A percentile compares a stretch with the other conserved stretches of the same genome.
phyloP scores from a whole-genome alignment of 179 eudicot species.

The Spergularia azorica region DNA sequence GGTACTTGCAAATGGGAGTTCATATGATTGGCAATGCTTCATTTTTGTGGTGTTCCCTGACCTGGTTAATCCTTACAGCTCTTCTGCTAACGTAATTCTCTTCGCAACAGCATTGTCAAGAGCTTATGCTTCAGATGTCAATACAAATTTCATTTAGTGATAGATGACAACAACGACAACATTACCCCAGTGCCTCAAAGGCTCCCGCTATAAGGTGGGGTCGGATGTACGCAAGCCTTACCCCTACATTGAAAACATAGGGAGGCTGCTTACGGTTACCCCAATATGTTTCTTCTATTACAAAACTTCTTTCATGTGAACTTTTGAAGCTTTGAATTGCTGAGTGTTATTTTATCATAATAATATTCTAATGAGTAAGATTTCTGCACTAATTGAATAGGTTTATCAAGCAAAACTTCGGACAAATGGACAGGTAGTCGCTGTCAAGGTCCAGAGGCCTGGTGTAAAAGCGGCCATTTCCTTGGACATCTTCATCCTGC shows the following conservation, averaged over 20 bases:
- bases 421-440: conserved; percentile 66
- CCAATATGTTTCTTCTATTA: background rate
- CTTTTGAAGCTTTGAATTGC: background rate
- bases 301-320: background rate
- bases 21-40: background rate
- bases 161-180: too few relatives aligned
- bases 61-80: background rate
- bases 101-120: background rate
- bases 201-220: too few relatives aligned
- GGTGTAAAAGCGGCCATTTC: conserved; percentile 97
- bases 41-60: background rate
- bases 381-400: conserved; percentile 39
- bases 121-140: conserved; percentile 8
- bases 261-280: too few relatives aligned
- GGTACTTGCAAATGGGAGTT: background rate
- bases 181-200: too few relatives aligned
- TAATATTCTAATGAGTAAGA: background rate
- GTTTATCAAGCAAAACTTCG: conserved; percentile 87
- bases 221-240: too few relatives aligned
- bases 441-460: conserved; percentile 96
- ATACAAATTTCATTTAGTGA: background rate
- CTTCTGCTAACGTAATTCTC: background rate
- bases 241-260: too few relatives aligned
- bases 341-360: background rate
- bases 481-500: conserved; percentile 84